Evolutionary conservation across 169 alveolate species (phyloP), one percentile per base, ranked within the genome.

Genomic region (Babesia ovis): DNA sequence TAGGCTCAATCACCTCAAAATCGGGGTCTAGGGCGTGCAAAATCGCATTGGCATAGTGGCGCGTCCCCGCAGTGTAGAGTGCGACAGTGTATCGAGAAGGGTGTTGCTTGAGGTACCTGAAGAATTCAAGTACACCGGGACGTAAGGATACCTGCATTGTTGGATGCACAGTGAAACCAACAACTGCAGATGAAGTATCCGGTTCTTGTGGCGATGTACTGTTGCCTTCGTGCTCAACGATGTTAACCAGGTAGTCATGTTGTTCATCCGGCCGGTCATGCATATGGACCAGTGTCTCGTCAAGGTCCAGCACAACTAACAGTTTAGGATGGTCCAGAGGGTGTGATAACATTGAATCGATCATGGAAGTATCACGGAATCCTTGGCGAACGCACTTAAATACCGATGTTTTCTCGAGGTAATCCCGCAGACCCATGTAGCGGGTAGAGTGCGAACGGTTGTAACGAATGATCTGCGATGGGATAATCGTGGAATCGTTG

Each of bases 211-310:
- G 27, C 35, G 0, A 3, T 18, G 35, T 23, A 16, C 57, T 0
- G 31, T 68, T 62, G 16, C 42, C 68, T 18, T 51, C 66, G 32
- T 31, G 37, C 34, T 68, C 79, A 32, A 68, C 69, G 20, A 68
- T 54, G 45, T 68, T 68, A 12, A 68, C 68, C 79, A 55, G 4
- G 23, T 68, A 68, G 45, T 68, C 79, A 43, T 14, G 48, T 29
- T 68, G 79, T 22, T 54, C 79, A 37, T 29, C 20, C 29, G 68
- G 79, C 1, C 68, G 37, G 29, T 51, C 68, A 51, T 68, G 79
- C 79, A 68, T 68, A 42, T 68, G 79, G 27, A 68, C 46, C 34
- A 68, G 68, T 25, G 79, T 68, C 68, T 68, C 79, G 27, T 68
- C 79, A 31, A 68, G 42, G 57, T 68, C 79, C 16, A 68, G 79